Percentiles rank a stretch among this genome's conserved stretches.
Conservation (phyloP, 1,284 basidiomycete species). For the Vanrija humicola region DNA sequence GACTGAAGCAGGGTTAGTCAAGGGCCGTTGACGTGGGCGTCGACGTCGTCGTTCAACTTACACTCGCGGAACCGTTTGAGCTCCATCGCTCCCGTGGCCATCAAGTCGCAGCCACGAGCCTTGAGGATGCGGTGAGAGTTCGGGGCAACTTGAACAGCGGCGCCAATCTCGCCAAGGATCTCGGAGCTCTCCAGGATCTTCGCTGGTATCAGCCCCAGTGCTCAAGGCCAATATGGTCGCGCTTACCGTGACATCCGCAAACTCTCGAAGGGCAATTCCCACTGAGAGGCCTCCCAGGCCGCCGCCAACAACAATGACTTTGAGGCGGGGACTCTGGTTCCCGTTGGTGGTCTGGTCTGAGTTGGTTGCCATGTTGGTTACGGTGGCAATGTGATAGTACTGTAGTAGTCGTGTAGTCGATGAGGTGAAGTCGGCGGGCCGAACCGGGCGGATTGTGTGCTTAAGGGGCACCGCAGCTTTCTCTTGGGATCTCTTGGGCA, state of each 20-base stretch:
- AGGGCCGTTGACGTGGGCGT: too few species aligned
- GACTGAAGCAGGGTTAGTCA: too few species aligned
- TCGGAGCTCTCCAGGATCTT: slow-evolving; percentile 28
- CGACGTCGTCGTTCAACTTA: too few species aligned
- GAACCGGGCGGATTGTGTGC: too few species aligned
- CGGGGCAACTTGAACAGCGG: slow-evolving; percentile 30
- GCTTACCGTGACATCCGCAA: slow-evolving; percentile 31
- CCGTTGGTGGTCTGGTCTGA: background rate
- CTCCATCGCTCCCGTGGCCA: slow-evolving; percentile 9
- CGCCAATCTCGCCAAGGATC: slow-evolving; percentile 31
- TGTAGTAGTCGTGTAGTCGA: too few species aligned
- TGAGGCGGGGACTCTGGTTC: slow-evolving; percentile 1
- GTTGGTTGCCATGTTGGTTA: background rate
- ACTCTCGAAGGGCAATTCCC: slow-evolving; percentile 22
- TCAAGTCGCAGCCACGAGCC: slow-evolving; percentile 14
- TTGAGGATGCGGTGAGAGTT: slow-evolving; percentile 25
- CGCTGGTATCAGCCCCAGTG: too few species aligned
- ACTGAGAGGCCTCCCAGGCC: slow-evolving; percentile 31
- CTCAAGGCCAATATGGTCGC: too few species aligned
- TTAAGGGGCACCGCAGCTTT: too few species aligned
- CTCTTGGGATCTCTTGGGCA: too few species aligned
- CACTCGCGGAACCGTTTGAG: slow-evolving; percentile 4
- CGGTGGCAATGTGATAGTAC: background rate
- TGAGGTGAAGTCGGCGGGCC: too few species aligned
- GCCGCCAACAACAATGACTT: slow-evolving; percentile 28